Base-by-base conservation (phyloP, 2,329 filamentous ascomycete species). In the Pyricularia grisea region DNA sequence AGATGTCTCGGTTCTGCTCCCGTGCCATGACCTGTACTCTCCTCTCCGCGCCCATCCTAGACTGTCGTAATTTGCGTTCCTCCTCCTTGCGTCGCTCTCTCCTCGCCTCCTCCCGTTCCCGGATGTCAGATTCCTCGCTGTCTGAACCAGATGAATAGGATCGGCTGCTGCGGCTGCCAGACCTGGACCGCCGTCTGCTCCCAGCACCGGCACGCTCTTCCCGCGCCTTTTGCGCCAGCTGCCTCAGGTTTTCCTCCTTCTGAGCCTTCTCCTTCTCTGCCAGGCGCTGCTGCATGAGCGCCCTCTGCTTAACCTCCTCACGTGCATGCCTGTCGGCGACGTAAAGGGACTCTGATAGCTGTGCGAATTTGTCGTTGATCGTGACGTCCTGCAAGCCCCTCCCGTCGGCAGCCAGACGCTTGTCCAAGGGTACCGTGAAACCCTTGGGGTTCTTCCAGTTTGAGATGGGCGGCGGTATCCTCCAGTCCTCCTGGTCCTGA, bases 371-470 rank as follows among this genome's bases (percentile, higher is more conserved):
- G 83, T 99, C 95, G 80, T 97, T 98, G 81, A 99, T 98, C 7
- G 93, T 91, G 61, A 97, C 89, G 77, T 99, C 95, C 78, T 97
- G 93, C 71, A 99, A 78, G 0, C 93, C 93, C 75, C 95, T 87
- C 14, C 95, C 95, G 78, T 98, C 94, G 10, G 95, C 94, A 23
- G 95, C 95, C 73, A 99, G 81, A 76, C 95, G 90, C 83, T 99
- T 99, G 78, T 99, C 95, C 67, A 99, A 80, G 0, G 95, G 93
- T 0, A 99, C 92, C 0, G 95, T 99, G 77, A 97, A 99, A 75
- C 95, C 95, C 82, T 98, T 98, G 0, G 94, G 92, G 78, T 99
- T 99, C 86, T 99, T 99, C 95, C 95, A 99, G 79, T 98, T 98
- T 25, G 92, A 97, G 1, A 99, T 90, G 0, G 94, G 92, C 2